A percentile compares a stretch with the other conserved stretches of the same genome.
These are phyloP conservation scores for Paspalum notatum DNA, from an alignment of 176 grass and related monocot genomes.

Conservation along the genomic window DNA sequence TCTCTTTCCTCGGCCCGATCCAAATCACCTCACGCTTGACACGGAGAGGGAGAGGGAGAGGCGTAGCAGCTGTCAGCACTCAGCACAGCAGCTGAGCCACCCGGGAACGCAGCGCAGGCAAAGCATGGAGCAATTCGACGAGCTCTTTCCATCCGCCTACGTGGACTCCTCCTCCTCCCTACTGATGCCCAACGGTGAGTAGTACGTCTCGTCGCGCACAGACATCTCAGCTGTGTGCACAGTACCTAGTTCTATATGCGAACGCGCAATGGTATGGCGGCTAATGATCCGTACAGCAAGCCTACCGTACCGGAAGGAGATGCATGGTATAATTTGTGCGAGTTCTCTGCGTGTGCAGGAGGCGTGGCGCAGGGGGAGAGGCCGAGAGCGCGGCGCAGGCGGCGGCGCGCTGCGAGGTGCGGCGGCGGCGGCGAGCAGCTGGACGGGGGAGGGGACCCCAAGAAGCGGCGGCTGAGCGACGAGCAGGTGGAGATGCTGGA, in stretches of 20 bases:
- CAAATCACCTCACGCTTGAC: slow-evolving; percentile 2
- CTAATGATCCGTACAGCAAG: background rate
- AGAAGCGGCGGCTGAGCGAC: slow-evolving; percentile 80
- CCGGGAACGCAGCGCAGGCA: background rate
- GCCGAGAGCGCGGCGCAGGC: slow-evolving; percentile 49
- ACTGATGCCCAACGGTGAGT: slow-evolving; percentile 38
- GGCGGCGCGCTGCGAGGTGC: slow-evolving; percentile 41
- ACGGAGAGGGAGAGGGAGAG: background rate
- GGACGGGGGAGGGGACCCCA: slow-evolving; percentile 50
- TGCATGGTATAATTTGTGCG: background rate
- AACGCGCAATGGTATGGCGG: background rate
- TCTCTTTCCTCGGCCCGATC: background rate
- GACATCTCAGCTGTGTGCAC: background rate
- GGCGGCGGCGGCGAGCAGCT: slow-evolving; percentile 20
- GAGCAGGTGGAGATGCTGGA: slow-evolving; percentile 85
- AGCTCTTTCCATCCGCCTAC: slow-evolving; percentile 37
- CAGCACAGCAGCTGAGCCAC: slow-evolving; percentile 32
- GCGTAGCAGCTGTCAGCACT: no score
- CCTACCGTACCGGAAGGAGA: background rate
- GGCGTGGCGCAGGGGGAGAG: slow-evolving; percentile 37
- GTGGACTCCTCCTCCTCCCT: slow-evolving; percentile 39
- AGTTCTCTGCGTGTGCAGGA: background rate
- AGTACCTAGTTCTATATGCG: background rate
- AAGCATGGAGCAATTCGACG: slow-evolving; percentile 51
- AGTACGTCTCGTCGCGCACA: background rate